Conservation (phyloP, 306 rosid genomes). For the Lathyrus sativus region DNA sequence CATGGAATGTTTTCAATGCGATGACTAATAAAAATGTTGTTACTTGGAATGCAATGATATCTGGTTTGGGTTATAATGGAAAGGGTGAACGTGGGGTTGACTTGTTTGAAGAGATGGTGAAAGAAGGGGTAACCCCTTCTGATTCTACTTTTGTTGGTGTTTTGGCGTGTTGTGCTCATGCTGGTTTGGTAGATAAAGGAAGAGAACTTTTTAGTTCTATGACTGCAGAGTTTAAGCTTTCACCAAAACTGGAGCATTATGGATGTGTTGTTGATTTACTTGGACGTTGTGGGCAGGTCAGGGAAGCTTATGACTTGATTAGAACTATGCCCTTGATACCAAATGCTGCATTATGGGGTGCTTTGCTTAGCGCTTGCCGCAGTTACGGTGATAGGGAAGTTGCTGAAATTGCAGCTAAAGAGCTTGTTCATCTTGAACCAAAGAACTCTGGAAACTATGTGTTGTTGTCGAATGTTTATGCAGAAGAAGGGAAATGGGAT, state of each 20-base stretch:
- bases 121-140: conserved; percentile 51
- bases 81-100: conserved; percentile 65
- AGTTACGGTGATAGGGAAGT: conserved; percentile 62
- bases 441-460: conserved; percentile 85
- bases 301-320: conserved; percentile 69
- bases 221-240: conserved; percentile 43
- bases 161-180: conserved; percentile 75
- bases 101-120: conserved; percentile 68
- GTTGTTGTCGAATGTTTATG: conserved; percentile 73
- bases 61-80: conserved; percentile 79
- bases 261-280: conserved; percentile 85
- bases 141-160: conserved; percentile 68
- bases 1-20: conserved; percentile 51
- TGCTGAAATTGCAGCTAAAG: conserved; percentile 64
- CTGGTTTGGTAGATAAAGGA: conserved; percentile 72
- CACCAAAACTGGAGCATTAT: conserved; percentile 74
- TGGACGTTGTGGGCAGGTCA: conserved; percentile 62
- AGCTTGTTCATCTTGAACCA: conserved; percentile 71
- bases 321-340: conserved; percentile 69
- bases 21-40: conserved; percentile 62
- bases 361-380: conserved; percentile 81
- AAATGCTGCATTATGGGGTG: conserved; percentile 81
- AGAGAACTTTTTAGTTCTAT: conserved; percentile 64
- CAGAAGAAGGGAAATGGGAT: conserved; percentile 80
- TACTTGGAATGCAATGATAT: conserved; percentile 77